Conservation (phyloP, 352 stramenopile genomes). For the Phytopythium montanum region DNA sequence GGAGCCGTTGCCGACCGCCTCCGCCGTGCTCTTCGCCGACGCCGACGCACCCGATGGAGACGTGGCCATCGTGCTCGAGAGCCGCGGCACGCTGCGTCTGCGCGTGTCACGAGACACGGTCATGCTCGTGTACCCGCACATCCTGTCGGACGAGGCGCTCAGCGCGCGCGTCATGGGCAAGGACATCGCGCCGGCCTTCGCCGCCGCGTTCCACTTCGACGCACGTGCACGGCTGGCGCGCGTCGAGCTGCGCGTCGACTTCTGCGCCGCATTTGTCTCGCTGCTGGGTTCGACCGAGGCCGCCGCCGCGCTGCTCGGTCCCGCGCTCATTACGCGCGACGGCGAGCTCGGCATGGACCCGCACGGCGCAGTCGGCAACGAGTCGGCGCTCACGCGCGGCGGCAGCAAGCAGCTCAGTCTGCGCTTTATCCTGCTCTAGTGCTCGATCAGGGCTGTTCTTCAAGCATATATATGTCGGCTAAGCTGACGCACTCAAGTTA, state of each 20-base stretch:
- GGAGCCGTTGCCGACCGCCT: constrained; percentile 17
- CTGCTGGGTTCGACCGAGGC: constrained; percentile 32
- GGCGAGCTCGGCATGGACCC: constrained; percentile 56
- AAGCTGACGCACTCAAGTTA: neutral
- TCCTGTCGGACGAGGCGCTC: constrained; percentile 49
- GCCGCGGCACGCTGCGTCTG: constrained; percentile 31
- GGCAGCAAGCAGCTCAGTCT: constrained; percentile 68
- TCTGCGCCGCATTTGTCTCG: constrained; percentile 44
- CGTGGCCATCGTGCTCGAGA: constrained; percentile 30
- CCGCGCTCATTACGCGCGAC: constrained; percentile 50
- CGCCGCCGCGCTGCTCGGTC: constrained; percentile 30
- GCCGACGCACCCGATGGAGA: constrained; percentile 17
- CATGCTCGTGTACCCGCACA: constrained; percentile 69
- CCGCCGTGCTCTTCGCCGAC: constrained; percentile 24
- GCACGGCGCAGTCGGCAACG: constrained; percentile 29
- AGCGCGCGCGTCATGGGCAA: constrained; percentile 48
- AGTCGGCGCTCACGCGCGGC: constrained; percentile 21
- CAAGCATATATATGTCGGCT: neutral
- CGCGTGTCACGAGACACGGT: constrained; percentile 62
- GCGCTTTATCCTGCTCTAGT: constrained; percentile 66
- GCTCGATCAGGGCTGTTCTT: neutral
- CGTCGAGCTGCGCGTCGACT: constrained; percentile 58
- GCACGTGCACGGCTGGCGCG: constrained; percentile 39
- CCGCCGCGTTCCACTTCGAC: constrained; percentile 53
- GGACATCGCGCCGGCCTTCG: constrained; percentile 53